Conservation (phyloP, 306 rosid genomes). For the Quercus engelmannii region DNA sequence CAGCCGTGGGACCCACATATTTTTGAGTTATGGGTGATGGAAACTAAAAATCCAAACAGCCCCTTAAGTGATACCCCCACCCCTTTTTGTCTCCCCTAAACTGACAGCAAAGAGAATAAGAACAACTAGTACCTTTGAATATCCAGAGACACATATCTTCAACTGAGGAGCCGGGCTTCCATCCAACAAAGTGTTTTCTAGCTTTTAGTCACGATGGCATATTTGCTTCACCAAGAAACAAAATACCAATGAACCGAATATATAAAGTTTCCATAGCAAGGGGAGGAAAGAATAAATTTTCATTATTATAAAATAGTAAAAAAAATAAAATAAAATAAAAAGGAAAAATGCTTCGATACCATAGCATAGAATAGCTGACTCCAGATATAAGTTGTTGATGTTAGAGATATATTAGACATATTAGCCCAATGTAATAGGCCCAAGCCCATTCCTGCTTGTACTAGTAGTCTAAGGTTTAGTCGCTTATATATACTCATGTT, state of each 20-base stretch:
- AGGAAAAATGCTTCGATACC: slow-evolving; percentile 41
- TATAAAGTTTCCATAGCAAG: neutral
- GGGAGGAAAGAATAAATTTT: neutral
- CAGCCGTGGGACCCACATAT: no score
- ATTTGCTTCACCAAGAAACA: slow-evolving; percentile 69
- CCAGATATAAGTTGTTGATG: slow-evolving; percentile 68
- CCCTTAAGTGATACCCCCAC: neutral
- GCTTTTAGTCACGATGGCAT: slow-evolving; percentile 90
- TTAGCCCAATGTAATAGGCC: no score
- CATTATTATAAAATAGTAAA: neutral
- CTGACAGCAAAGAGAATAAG: slow-evolving; percentile 1
- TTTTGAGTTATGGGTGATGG: no score
- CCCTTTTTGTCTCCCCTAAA: neutral
- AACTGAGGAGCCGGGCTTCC: slow-evolving; percentile 64
- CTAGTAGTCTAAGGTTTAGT: no score
- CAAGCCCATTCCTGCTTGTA: no score
- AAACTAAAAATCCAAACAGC: no score
- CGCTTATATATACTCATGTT: no score
- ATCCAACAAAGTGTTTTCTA: slow-evolving; percentile 91
- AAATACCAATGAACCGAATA: neutral
- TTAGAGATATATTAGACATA: no score
- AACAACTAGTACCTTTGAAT: slow-evolving; percentile 63
- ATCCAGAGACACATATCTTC: slow-evolving; percentile 94
- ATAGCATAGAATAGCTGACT: slow-evolving; percentile 86
- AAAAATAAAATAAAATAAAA: neutral